A percentile compares a stretch with the other conserved stretches of the same genome.
phyloP scores from a whole-genome alignment of 2,329 filamentous ascomycete species.

The Domatiomyces catenatus region DNA sequence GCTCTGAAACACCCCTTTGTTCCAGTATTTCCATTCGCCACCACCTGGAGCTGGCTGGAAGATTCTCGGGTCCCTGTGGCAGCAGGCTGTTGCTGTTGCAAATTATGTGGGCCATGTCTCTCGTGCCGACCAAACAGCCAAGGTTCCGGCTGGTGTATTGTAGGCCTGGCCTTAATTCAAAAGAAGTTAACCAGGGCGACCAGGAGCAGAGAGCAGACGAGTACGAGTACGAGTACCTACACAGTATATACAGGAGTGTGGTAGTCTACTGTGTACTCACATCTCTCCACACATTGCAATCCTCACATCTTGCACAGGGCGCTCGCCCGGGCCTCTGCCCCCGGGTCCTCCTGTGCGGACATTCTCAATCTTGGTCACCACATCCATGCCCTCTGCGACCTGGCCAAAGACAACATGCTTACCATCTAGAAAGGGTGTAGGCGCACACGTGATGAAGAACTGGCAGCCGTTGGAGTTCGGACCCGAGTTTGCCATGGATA shows the following conservation, averaged over 20 bases:
- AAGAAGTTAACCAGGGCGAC: no score
- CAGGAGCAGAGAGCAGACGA: no score
- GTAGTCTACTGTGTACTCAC: no score
- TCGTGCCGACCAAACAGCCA: not conserved
- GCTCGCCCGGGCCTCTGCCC: slow-evolving; percentile 35
- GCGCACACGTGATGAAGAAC: slow-evolving; percentile 89
- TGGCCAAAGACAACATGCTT: slow-evolving; percentile 95
- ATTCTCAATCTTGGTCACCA: slow-evolving; percentile 82
- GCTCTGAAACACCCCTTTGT: no score
- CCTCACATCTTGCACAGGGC: slow-evolving; percentile 69
- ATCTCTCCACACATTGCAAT: slow-evolving; percentile 88
- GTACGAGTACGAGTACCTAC: no score
- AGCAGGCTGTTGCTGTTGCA: not conserved
- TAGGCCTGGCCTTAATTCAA: not conserved
- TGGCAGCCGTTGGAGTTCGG: slow-evolving; percentile 88
- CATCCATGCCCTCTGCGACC: slow-evolving; percentile 67
- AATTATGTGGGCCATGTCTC: not conserved
- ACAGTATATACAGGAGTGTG: no score
- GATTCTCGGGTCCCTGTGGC: no score
- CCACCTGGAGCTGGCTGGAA: no score
- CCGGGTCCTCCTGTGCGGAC: slow-evolving; percentile 57
- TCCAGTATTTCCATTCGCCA: no score
- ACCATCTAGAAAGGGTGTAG: slow-evolving; percentile 72
- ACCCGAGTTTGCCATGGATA: slow-evolving; percentile 95
- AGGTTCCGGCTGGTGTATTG: not conserved